Evolutionary conservation across 1,139 yeast genomes (phyloP), one percentile per base, ranked within the genome.

Genomic region (Blastobotrys raffinosifermentans): DNA sequence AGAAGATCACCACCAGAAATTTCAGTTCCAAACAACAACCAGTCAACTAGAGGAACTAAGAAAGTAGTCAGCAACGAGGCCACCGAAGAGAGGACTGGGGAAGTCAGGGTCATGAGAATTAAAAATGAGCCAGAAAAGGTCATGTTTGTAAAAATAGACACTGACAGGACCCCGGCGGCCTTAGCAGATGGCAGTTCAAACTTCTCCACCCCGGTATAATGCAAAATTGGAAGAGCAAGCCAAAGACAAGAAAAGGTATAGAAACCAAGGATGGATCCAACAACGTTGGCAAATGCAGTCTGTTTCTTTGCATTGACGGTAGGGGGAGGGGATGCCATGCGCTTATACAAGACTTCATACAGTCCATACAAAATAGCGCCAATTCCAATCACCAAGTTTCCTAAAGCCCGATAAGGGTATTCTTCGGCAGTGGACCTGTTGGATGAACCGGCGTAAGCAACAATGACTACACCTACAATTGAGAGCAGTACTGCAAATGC

Each of bases 281-380:
- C 61, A 26, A 73, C 72, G 45, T 73, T 74, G 4, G 82, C 77
- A 53, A 76, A 75, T 0, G 76, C 66, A 9, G 77, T 75, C 42
- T 75, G 76, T 45, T 75, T 64, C 46, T 71, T 61, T 0, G 80
- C 72, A n/a, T 76, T 66, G 11, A 64, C 64, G 47, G 69, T 41
- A 45, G 75, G 76, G 0, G 94, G 93, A 9, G 91, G 84, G 57
- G 95, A 84, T 10, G 80, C 72, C 48, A 73, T 67, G 49, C 75
- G 75, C 60, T 86, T 86, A 67, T 85, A 86, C 29, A 83, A 63
- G 2, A 85, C 94, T 55, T 86, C 96, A 57, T 86, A 86, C 40
- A 82, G 72, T 2, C 96, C 96, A 50, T 85, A 86, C 40, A 84
- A 55, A 2, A 86, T 66, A 0, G 95, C 91, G n/a, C 96, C 96